phyloP scores from a whole-genome alignment of 208 protist species.

The Trypanosomatidae sp. region DNA sequence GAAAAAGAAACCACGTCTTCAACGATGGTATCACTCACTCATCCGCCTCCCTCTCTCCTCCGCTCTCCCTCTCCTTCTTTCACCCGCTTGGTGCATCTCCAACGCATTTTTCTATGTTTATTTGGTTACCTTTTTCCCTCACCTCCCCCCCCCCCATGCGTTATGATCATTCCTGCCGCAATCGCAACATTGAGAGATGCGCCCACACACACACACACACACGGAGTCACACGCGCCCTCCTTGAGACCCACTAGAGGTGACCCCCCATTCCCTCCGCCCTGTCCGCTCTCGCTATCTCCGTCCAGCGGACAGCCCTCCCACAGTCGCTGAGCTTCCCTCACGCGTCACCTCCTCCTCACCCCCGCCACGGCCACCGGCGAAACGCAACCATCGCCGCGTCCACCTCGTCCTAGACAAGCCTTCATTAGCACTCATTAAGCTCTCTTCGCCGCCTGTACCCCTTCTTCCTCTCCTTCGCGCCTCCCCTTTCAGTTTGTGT shows the following conservation, averaged over 20 bases:
- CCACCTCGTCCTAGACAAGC: not conserved
- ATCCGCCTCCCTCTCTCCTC: no score
- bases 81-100: no score
- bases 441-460: slow-evolving; percentile 1
- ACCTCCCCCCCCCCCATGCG: no score
- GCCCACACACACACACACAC: no score
- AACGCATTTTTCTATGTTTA: no score
- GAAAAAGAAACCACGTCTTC: no score
- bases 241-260: not conserved
- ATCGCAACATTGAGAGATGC: no score
- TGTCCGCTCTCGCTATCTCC: not conserved
- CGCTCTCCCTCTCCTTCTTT: no score
- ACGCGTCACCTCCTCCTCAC: not conserved
- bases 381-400: not conserved
- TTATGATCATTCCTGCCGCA: no score
- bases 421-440: not conserved
- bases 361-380: no score
- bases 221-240: not conserved
- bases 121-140: no score
- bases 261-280: not conserved
- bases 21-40: no score
- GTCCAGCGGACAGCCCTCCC: not conserved
- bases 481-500: not conserved
- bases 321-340: not conserved
- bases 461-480: slow-evolving; percentile 13